Evolutionary conservation across 495 filamentous ascomycete genomes (phyloP), one percentile per base, ranked within the genome.

Genomic region (Thermochaetoides thermophila): DNA sequence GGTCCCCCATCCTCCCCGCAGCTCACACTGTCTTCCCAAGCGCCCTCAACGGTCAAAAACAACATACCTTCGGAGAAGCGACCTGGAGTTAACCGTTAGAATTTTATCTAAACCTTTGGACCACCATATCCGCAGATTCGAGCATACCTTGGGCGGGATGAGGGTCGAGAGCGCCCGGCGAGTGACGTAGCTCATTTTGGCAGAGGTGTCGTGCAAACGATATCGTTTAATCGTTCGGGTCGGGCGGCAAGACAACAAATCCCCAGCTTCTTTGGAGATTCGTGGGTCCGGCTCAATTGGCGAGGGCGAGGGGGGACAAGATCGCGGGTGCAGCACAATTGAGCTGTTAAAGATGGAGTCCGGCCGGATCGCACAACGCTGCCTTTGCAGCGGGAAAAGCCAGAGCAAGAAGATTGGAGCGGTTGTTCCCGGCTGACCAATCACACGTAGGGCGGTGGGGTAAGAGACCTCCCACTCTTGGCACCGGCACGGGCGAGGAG

Each of bases 111-210:
- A n/a, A n/a, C n/a, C n/a, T n/a, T n/a, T n/a, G n/a, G n/a, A n/a
- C n/a, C n/a, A n/a, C n/a, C n/a, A n/a, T n/a, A n/a, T n/a, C n/a
- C n/a, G n/a, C n/a, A n/a, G n/a, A n/a, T n/a, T n/a, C n/a, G n/a
- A n/a, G n/a, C 72, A 43, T 73, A 87, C 86, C 80, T 96, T 96
- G 46, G 89, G 89, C 46, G 89, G 89, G 59, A 99, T 92, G 55
- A 99, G 72, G 69, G 91, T 93, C 52, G 91, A 95, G 53, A 99
- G 78, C 70, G 72, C 78, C 60, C 87, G 74, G 60, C 78, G 79
- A 48, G 72, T 68, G 49, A 89, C 73, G 74, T 71, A 84, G 66
- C 84, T 93, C 87, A 94, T 96, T 59, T 64, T 79, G 72, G 56
- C 55, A 58, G 59, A 34, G 21, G 53, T 38, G 29, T 37, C 31